Conservation (phyloP, 2,329 filamentous ascomycete genomes). For the Pseudodiploospora longispora region DNA sequence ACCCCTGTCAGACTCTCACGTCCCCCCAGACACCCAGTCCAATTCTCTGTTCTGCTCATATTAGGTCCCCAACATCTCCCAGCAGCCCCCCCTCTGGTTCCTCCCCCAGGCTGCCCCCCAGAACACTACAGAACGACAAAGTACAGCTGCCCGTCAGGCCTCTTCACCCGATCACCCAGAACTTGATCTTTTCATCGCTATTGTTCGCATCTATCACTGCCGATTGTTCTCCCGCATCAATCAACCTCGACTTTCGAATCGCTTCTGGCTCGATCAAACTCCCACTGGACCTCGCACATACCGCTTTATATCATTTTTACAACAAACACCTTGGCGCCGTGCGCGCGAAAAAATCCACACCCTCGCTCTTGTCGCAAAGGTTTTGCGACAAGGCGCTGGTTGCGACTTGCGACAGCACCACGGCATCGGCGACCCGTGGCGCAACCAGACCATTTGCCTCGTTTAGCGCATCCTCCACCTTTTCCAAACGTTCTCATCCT, state of each 20-base stretch:
- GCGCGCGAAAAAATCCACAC: too few relatives aligned
- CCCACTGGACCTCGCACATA: neutral
- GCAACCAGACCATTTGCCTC: neutral
- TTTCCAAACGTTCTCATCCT: conserved; percentile 3
- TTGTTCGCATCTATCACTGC: neutral
- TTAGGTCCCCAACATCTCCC: too few relatives aligned
- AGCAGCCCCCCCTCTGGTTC: too few relatives aligned
- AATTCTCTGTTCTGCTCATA: too few relatives aligned
- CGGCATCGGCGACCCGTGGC: neutral
- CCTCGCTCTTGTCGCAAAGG: neutral
- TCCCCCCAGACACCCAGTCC: too few relatives aligned
- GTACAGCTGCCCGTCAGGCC: too few relatives aligned
- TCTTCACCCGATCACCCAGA: too few relatives aligned
- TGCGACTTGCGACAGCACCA: neutral
- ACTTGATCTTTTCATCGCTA: neutral
- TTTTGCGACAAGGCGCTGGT: too few relatives aligned
- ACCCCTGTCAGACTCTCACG: too few relatives aligned
- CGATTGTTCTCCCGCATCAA: neutral
- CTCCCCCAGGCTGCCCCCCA: too few relatives aligned
- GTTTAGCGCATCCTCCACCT: neutral
- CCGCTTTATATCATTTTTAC: neutral
- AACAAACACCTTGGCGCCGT: too few relatives aligned
- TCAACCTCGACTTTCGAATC: neutral
- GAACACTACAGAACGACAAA: too few relatives aligned
- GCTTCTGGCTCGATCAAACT: neutral